A percentile compares a stretch with the other conserved stretches of the same genome.
Evolutionary conservation across 2,329 filamentous ascomycete species (phyloP).

Genomic region (Aureobasidium sp.): DNA sequence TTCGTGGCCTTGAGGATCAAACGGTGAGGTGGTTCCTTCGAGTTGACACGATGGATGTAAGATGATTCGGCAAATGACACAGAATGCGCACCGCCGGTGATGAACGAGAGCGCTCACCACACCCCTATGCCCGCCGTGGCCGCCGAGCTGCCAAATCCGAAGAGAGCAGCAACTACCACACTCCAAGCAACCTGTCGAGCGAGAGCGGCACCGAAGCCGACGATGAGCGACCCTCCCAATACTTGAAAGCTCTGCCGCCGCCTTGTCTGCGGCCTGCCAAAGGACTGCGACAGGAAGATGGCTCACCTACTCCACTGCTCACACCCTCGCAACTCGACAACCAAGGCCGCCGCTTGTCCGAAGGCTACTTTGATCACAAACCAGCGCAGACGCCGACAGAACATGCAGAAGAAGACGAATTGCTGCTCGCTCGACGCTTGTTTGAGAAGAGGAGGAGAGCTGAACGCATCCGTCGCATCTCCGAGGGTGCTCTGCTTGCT

Average conservation of each 20-base stretch:
- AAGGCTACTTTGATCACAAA: conserved; percentile 29
- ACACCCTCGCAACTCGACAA: conserved; percentile 42
- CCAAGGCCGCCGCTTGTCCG: conserved; percentile 32
- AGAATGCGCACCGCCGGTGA: conserved; percentile 7
- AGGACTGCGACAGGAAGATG: conserved; percentile 55
- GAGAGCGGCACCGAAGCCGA: conserved; percentile 94
- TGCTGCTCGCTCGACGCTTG: conserved; percentile 51
- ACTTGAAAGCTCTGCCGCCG: conserved; percentile 76
- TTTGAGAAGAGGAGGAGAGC: conserved; percentile 80
- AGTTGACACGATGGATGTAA: background rate
- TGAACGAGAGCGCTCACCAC: conserved; percentile 15
- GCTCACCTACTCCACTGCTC: conserved; percentile 31
- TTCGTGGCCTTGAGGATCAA: background rate
- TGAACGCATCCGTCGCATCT: conserved; percentile 65
- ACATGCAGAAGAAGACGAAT: conserved; percentile 34
- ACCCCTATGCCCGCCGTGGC: conserved; percentile 14
- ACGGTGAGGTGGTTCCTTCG: background rate
- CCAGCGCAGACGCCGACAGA: conserved; percentile 19
- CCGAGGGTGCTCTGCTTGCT: conserved; percentile 48
- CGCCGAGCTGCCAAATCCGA: background rate
- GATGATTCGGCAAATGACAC: background rate
- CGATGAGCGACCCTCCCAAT: conserved; percentile 63
- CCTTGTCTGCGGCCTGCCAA: conserved; percentile 67
- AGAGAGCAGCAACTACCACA: conserved; percentile 16
- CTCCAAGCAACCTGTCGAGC: conserved; percentile 51